Evolutionary conservation across 2,329 filamentous ascomycete species (phyloP), one percentile per base, ranked within the genome.

Genomic region (Penicillium sclerotigenum): DNA sequence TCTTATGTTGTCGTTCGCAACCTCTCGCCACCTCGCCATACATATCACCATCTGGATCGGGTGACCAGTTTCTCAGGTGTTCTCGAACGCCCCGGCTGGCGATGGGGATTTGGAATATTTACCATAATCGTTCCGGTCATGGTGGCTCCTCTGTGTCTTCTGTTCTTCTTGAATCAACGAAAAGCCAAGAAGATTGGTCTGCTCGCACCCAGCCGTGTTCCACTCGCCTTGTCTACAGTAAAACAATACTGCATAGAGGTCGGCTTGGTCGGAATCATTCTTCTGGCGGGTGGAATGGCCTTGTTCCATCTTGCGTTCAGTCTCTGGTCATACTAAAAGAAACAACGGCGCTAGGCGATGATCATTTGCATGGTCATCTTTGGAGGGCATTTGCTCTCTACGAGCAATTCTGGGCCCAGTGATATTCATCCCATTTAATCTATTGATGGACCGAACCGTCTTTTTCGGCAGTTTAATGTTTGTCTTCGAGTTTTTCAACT

Each of bases 21-120:
- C 73, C 18, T 84, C 84, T 86, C 54, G 77, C 80, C 24, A 77
- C 73, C 18, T 84, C 84, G 0, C 85, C 86, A 1, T 86, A 87
- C 56, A 80, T 82, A 85, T 83, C 22, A 81, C 82, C 0, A 87
- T 75, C 0, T 81, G 81, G 69, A 76, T 82, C 38, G 79, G 82
- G 8, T 77, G 81, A 0, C 74, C 79, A 5, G 69, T 75, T 1
- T 81, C 84, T 55, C 73, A 73, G 63, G 82, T 37, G 65, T 73
- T 0, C 74, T 76, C 0, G 74, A 79, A n/a, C 80, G 56, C 16
- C 54, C 54, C 10, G 52, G 56, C 14, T 59, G 53, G 38, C 31
- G 58, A 48, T 59, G 59, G 59, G 59, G 56, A 29, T 60, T 83
- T 63, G 85, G 83, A 31, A 73, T 77, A n/a, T 88, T 87, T 63